phyloP scores from a whole-genome alignment of 176 grass and related monocot species.

The Paspalum notatum region DNA sequence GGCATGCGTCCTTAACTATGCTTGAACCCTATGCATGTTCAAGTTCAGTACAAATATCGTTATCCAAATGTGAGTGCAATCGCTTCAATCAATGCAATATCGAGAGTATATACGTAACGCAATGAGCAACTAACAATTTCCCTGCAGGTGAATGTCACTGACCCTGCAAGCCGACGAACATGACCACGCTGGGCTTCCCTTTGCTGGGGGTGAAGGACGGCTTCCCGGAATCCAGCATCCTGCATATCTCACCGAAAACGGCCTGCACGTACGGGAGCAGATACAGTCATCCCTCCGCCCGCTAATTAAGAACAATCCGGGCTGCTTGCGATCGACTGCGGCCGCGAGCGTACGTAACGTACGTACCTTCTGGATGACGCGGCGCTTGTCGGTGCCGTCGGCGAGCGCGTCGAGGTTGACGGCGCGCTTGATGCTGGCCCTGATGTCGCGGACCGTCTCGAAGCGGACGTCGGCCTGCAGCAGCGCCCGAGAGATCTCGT shows the following conservation, averaged over 20 bases:
- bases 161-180: constrained; percentile 97
- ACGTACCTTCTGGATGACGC: constrained; percentile 71
- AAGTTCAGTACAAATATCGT: too few relatives aligned
- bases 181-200: constrained; percentile 73
- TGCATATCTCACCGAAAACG: constrained; percentile 78
- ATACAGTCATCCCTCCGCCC: not conserved
- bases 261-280: constrained; percentile 37
- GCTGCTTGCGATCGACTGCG: not conserved
- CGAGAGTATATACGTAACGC: not conserved
- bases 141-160: not conserved
- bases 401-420: constrained; percentile 73
- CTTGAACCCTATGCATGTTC: too few relatives aligned
- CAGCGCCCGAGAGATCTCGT: constrained; percentile 90
- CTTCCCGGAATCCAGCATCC: constrained; percentile 94
- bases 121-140: not conserved
- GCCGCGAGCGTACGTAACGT: not conserved
- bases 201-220: constrained; percentile 82
- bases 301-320: not conserved
- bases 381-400: constrained; percentile 84
- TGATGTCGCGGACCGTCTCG: constrained; percentile 87
- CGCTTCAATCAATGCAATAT: not conserved
- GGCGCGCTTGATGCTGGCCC: constrained; percentile 76
- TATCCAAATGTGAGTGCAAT: not conserved
- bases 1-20: too few relatives aligned
- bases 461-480: constrained; percentile 85